phyloP scores from a whole-genome alignment of 2,329 filamentous ascomycete species.

The Sordariomycetes sp. region DNA sequence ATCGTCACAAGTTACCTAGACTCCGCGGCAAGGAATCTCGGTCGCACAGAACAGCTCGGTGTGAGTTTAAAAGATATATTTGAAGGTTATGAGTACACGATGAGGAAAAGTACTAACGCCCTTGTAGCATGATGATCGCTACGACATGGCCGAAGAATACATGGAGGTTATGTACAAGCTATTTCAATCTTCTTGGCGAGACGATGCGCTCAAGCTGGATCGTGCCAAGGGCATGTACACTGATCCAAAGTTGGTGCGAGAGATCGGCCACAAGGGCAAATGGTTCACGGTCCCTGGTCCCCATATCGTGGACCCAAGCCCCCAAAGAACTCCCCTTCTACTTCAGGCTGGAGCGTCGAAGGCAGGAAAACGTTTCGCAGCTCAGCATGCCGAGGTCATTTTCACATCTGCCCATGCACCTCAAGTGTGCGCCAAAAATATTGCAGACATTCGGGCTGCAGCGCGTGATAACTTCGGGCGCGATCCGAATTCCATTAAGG shows the following conservation, averaged over 20 bases:
- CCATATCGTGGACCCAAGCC: slow-evolving; percentile 56
- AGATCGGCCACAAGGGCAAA: slow-evolving; percentile 58
- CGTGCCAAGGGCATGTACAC: slow-evolving; percentile 49
- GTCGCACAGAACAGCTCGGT: slow-evolving; percentile 41
- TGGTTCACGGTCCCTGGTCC: slow-evolving; percentile 56
- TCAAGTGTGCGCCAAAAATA: slow-evolving; percentile 48
- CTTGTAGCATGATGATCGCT: slow-evolving; percentile 52
- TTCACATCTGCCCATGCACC: slow-evolving; percentile 61
- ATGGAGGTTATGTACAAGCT: slow-evolving; percentile 58
- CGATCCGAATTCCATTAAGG: slow-evolving; percentile 54
- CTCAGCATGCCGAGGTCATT: slow-evolving; percentile 62
- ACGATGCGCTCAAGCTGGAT: slow-evolving; percentile 55
- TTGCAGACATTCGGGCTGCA: slow-evolving; percentile 51
- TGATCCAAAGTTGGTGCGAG: slow-evolving; percentile 40
- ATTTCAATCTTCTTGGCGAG: slow-evolving; percentile 57
- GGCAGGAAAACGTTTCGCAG: slow-evolving; percentile 57
- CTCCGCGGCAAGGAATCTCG: slow-evolving; percentile 58
- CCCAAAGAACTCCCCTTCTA: slow-evolving; percentile 59
- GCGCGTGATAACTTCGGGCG: slow-evolving; percentile 45
- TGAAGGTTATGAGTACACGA: no score
- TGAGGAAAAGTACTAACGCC: no score
- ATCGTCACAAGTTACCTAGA: slow-evolving; percentile 66
- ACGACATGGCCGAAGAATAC: slow-evolving; percentile 55
- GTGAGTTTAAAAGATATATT: no score
- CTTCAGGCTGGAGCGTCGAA: slow-evolving; percentile 62